These are phyloP conservation scores for Trematosphaeria pertusa DNA, from an alignment of 2,329 filamentous ascomycete species.

Conservation along the genomic window DNA sequence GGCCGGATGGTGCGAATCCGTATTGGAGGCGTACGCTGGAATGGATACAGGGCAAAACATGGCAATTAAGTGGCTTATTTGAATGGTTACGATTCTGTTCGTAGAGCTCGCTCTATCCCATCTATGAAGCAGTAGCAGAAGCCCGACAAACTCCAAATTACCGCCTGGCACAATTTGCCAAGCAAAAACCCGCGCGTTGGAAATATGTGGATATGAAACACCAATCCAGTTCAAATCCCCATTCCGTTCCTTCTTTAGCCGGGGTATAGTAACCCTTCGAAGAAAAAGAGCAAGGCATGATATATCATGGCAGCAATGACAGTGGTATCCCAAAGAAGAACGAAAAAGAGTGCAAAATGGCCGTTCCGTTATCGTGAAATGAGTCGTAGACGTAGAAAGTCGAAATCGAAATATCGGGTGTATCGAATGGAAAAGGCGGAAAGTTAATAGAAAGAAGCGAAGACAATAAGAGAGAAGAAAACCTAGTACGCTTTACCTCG, in stretches of 20 bases:
- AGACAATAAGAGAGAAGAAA: constrained; percentile 4
- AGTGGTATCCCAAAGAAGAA: constrained; percentile 24
- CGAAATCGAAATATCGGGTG: not conserved
- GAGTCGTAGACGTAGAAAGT: constrained; percentile 9
- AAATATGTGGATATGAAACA: too few relatives aligned
- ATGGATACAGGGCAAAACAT: too few relatives aligned
- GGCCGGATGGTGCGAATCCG: too few relatives aligned
- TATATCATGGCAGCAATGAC: constrained; percentile 15
- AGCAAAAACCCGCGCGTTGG: too few relatives aligned
- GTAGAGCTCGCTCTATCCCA: too few relatives aligned
- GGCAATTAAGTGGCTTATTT: too few relatives aligned
- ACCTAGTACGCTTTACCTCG: constrained; percentile 15
- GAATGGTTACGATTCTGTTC: too few relatives aligned
- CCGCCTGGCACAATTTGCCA: too few relatives aligned
- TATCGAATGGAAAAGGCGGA: not conserved
- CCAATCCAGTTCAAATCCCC: not conserved
- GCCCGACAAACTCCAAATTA: too few relatives aligned
- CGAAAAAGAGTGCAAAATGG: constrained; percentile 11
- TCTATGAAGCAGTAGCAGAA: too few relatives aligned
- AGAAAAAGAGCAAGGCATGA: not conserved
- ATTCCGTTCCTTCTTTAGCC: not conserved
- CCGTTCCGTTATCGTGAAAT: constrained; percentile 5
- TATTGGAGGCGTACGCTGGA: too few relatives aligned
- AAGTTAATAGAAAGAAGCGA: not conserved
- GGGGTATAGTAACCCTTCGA: not conserved